Base-by-base conservation (phyloP, 805 yeast species). In the Candida glaebosa region DNA sequence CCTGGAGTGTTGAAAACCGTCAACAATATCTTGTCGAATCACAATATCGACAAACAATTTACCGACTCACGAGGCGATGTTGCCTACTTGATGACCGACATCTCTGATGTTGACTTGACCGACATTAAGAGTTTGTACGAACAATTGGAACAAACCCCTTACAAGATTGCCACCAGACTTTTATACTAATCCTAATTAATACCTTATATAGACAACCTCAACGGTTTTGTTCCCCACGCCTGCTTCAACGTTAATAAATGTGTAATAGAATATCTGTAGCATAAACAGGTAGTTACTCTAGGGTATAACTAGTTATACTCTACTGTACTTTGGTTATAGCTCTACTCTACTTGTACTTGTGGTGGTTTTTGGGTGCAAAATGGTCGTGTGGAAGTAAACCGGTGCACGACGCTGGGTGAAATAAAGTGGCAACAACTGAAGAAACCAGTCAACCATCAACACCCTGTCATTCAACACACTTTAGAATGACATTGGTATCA, bases 1-100 rank as follows among this genome's bases (percentile, higher is more conserved):
- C 99, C 99, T 20, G 99, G 99, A 81, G 99, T 93, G 43, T 78
- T 93, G 78, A 87, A 88, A 65, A 88, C 96, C 32, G 99, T 93
- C 58, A 93, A 93, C 76, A 91, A 91, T 73, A 87, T 93, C 54
- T 80, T 93, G 67, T 85, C 95, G 44, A 82, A 82, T 63, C 90
- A 93, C 76, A 93, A 93, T 70, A 93, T 93, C 67, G 97, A 90
- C 70, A 91, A 93, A 70, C 99, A 93, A 74, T 93, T 82, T 71
- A 85, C 97, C n/a, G 98, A 93, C 65, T 89, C 97, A 18, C 81
- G 86, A 61, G 96, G 96, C 50, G 95, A 87, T 45, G 84, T 93
- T 58, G 99, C 99, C 44, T 93, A 93, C 71, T 77, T 93, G 66
- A 90, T 93, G 95, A 97, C 98, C 31, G 99, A 93, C 69, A 87